phyloP scores from a whole-genome alignment of 116 monocot species.

The Dioscorea cayenensis region DNA sequence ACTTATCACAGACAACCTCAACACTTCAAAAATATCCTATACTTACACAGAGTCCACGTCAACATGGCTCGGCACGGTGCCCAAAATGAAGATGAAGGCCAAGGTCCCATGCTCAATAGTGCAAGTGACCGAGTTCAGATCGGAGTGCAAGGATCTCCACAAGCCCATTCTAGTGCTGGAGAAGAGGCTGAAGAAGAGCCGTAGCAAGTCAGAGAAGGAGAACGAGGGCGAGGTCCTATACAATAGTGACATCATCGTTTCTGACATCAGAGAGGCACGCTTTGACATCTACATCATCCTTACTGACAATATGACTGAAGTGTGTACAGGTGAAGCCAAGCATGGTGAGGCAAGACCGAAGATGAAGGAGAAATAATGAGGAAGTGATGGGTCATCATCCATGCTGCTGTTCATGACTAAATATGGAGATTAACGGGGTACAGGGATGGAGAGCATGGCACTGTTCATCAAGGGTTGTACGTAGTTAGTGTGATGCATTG shows the following conservation, averaged over 20 bases:
- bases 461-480: too few relatives aligned
- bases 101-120: background rate
- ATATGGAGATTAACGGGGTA: too few relatives aligned
- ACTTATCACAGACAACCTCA: background rate
- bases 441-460: too few relatives aligned
- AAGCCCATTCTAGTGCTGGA: slow-evolving; percentile 4
- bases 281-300: slow-evolving; percentile 4
- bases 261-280: background rate
- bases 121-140: background rate
- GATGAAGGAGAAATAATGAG: too few relatives aligned
- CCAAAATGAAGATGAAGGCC: background rate
- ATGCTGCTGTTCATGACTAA: too few relatives aligned
- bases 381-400: too few relatives aligned
- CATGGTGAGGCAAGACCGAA: too few relatives aligned
- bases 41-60: background rate
- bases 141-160: background rate
- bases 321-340: too few relatives aligned
- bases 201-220: slow-evolving; percentile 16
- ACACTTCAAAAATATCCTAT: background rate
- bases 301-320: too few relatives aligned
- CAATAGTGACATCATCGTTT: background rate
- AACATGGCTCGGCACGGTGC: background rate
- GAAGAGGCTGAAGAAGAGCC: slow-evolving; percentile 8
- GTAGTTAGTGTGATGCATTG: too few relatives aligned
- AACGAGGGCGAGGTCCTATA: slow-evolving; percentile 12